Evolutionary conservation across 2,329 filamentous ascomycete species (phyloP).

Genomic region (Colletotrichum sp.): DNA sequence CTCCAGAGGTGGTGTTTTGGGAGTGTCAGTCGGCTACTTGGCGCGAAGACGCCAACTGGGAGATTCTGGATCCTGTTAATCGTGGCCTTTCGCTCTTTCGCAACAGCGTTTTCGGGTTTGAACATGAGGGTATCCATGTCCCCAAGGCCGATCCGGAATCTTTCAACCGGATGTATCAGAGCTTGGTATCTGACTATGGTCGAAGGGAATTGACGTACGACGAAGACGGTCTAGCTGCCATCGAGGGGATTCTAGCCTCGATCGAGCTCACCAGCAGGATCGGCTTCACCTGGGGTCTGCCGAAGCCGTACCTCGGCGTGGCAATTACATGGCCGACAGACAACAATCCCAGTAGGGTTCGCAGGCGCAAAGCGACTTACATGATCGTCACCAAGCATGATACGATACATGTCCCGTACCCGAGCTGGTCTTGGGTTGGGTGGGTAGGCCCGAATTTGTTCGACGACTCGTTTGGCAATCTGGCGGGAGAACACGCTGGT

Average conservation of each 20-base stretch:
- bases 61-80: accelerated
- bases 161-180: neutral
- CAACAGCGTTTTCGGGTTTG: neutral
- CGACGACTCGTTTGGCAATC: neutral
- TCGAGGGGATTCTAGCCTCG: neutral
- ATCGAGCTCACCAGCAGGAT: neutral
- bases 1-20: neutral
- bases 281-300: neutral
- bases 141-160: neutral
- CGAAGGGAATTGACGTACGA: neutral
- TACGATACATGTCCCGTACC: neutral
- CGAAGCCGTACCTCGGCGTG: neutral
- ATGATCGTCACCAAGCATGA: neutral
- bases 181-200: neutral
- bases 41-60: neutral
- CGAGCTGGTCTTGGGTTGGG: neutral
- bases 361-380: neutral
- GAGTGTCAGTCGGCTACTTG: neutral
- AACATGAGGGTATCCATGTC: neutral
- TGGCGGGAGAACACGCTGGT: neutral
- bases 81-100: neutral
- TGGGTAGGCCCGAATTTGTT: neutral
- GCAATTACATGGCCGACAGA: neutral
- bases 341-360: neutral
- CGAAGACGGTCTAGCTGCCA: neutral